phyloP scores from a whole-genome alignment of 1,139 yeast genomes.

The Saccharomyces hybrid region DNA sequence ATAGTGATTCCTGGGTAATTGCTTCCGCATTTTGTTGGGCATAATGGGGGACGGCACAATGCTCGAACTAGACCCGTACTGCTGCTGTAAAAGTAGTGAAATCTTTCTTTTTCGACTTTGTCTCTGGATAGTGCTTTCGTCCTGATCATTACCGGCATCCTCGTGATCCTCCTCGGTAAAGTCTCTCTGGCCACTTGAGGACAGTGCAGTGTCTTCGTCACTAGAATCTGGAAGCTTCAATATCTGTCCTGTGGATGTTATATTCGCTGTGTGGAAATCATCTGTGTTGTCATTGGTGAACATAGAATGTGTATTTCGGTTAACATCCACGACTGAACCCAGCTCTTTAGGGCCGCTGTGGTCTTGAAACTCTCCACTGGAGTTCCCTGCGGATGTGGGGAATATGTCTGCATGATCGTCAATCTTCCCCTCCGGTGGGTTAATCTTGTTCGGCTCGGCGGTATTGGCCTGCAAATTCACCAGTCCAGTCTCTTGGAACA shows the following conservation, averaged over 20 bases:
- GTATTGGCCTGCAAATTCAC: conserved; percentile 18
- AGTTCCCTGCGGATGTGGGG: not conserved
- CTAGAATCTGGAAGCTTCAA: conserved; percentile 24
- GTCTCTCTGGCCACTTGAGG: not conserved
- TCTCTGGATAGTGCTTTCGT: conserved; percentile 25
- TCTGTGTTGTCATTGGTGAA: conserved; percentile 1
- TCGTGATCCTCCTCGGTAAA: not conserved
- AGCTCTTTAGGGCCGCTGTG: not conserved
- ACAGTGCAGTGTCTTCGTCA: conserved; percentile 17
- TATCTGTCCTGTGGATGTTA: conserved; percentile 25
- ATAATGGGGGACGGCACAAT: conserved; percentile 22
- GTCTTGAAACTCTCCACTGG: conserved; percentile 1
- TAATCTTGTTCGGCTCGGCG: conserved; percentile 3
- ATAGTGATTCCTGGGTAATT: not conserved
- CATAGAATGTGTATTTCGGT: not conserved
- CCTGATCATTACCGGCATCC: conserved; percentile 5
- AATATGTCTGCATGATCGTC: conserved; percentile 1
- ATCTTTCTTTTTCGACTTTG: conserved; percentile 29
- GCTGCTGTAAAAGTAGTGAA: conserved; percentile 28
- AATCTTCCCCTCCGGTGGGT: conserved; percentile 8
- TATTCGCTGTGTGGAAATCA: conserved; percentile 16
- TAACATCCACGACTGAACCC: not conserved
- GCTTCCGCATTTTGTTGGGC: conserved; percentile 6
- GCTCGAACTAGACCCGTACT: conserved; percentile 30
- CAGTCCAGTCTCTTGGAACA: conserved; percentile 29